Base-by-base conservation (phyloP, 1,284 basidiomycete species). In the Amylostereum areolatum region DNA sequence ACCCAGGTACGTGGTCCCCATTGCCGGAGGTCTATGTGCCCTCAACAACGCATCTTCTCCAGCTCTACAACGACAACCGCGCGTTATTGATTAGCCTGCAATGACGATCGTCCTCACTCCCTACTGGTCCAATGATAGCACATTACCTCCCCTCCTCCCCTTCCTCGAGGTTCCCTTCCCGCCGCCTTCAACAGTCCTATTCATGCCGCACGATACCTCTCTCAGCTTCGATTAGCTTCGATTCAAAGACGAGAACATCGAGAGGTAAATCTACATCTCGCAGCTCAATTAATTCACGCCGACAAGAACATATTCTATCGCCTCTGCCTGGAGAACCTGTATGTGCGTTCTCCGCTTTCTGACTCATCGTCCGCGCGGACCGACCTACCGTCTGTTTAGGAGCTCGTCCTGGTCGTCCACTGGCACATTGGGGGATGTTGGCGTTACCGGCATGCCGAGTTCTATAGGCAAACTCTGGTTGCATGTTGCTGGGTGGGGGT, bases 381-480 rank as follows among this genome's bases (percentile, higher is more conserved):
- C 9, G 39, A 6, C 9, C 36, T 18, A 43, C 37, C 55, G 30
- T 36, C 1, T 3, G n/a, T 6, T 18, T 52, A 74, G 67, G 85
- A 90, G 66, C 74, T 89, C 55, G 9, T 54, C n/a, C n/a, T n/a
- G n/a, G 18, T 41, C 7, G 39, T 31, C 31, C 49, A 42, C 44
- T 51, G 86, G 83, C 95, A 89, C 65, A 74, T 95, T 98, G 30
- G 95, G 95, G 33, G 95, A 97, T 64, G 81, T 97, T 36, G 87
- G 86, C 42, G 74, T 87, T 30, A 89, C 89, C 58, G 87, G 86
- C n/a, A 90, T 96, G 85, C 92, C 92, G 2, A 97, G 97, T 60
- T 83, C 89, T 24, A 89, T 96, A 53, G 94, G 94, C 41, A 97
- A 97, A 69, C 76, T 97, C 10, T 92, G 89, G 24, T 78, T 97